phyloP scores from a whole-genome alignment of 805 yeast genomes.

The Candida ulmi region DNA sequence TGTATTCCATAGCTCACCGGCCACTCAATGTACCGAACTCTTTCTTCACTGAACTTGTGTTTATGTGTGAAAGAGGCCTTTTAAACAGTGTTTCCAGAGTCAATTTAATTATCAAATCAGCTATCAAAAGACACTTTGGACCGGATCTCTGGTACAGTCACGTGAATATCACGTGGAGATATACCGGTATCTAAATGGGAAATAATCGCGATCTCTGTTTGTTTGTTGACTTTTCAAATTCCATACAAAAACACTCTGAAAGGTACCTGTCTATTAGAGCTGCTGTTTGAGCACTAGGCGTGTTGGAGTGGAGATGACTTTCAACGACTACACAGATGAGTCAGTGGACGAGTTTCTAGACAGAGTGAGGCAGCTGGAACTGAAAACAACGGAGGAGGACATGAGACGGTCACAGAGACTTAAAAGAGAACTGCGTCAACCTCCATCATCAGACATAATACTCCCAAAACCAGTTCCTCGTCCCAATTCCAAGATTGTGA shows the following conservation, averaged over 20 bases:
- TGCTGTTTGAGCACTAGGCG: neutral
- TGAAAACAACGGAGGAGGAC: conserved; percentile 6
- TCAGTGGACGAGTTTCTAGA: conserved; percentile 12
- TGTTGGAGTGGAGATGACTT: neutral
- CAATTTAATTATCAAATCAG: too few relatives aligned
- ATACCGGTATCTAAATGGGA: too few relatives aligned
- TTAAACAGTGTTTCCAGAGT: too few relatives aligned
- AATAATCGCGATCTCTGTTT: too few relatives aligned
- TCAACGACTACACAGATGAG: conserved; percentile 2
- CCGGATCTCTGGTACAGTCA: too few relatives aligned
- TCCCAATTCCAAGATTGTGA: conserved; percentile 1
- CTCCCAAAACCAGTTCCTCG: neutral
- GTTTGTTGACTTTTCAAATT: neutral
- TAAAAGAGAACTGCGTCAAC: neutral
- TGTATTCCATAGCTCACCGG: conserved; percentile 15
- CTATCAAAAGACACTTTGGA: too few relatives aligned
- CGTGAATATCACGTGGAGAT: too few relatives aligned
- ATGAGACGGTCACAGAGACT: conserved; percentile 7
- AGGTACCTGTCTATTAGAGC: neutral
- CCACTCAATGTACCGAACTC: too few relatives aligned
- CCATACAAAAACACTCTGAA: neutral
- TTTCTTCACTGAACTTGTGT: too few relatives aligned
- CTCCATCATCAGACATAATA: conserved; percentile 1
- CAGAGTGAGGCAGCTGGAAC: conserved; percentile 11
- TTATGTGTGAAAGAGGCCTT: too few relatives aligned